Percentiles rank a stretch among this genome's conserved stretches.
These are phyloP conservation scores for Trichoderma atroviride DNA, from an alignment of 2,329 filamentous ascomycete genomes.

Conservation along the genomic window DNA sequence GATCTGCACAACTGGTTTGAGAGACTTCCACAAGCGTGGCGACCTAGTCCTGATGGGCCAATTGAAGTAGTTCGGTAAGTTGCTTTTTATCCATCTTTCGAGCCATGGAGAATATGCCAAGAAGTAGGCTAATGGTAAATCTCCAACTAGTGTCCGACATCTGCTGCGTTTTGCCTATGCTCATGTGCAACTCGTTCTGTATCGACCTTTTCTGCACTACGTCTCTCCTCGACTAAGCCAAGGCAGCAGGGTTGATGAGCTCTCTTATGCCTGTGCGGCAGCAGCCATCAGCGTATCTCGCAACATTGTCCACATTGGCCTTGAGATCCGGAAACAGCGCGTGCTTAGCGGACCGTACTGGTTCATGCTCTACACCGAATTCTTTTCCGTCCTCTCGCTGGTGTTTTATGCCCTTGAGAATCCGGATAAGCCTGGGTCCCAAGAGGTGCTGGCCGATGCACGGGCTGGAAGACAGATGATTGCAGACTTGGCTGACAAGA, in stretches of 20 bases:
- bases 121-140: not conserved
- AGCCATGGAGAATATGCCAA: not conserved
- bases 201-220: conserved; percentile 82
- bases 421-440: conserved; percentile 70
- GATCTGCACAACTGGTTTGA: conserved; percentile 67
- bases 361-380: conserved; percentile 84
- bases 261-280: conserved; percentile 73
- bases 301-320: conserved; percentile 79
- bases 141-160: conserved; percentile 61
- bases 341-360: conserved; percentile 81
- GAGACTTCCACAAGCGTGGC: conserved; percentile 72
- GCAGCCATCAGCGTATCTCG: conserved; percentile 64
- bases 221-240: conserved; percentile 66
- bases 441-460: conserved; percentile 84
- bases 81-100: not conserved
- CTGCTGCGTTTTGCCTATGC: conserved; percentile 78
- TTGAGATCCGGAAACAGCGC: conserved; percentile 74
- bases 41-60: conserved; percentile 75
- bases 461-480: conserved; percentile 82
- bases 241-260: conserved; percentile 66
- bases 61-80: conserved; percentile 75
- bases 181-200: conserved; percentile 80
- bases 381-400: conserved; percentile 78
- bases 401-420: conserved; percentile 82
- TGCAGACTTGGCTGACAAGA: conserved; percentile 75